Percentiles rank a stretch among this genome's conserved stretches.
Evolutionary conservation across 2,329 filamentous ascomycete genomes (phyloP).

Genomic region (Talaromyces marneffei): DNA sequence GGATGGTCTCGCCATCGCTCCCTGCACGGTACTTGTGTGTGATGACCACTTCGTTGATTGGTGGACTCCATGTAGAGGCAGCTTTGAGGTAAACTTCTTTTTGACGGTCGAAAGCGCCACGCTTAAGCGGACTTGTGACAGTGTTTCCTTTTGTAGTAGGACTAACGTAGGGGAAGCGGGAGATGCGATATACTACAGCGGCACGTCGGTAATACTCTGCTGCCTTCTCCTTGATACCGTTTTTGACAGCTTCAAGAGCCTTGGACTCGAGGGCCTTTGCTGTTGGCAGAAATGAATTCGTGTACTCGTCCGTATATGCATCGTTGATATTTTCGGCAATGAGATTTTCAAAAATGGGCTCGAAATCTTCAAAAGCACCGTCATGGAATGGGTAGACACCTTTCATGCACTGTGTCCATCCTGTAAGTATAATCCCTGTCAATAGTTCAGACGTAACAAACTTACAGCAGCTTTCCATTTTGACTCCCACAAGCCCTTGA

Average conservation of each 20-base stretch:
- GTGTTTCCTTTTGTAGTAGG: constrained; percentile 14
- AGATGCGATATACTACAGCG: constrained; percentile 66
- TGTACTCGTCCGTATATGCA: constrained; percentile 60
- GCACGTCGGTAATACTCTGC: constrained; percentile 63
- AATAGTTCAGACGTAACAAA: neutral
- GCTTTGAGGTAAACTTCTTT: constrained; percentile 60
- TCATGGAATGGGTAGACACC: constrained; percentile 72
- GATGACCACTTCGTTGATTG: constrained; percentile 57
- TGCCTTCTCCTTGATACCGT: constrained; percentile 49
- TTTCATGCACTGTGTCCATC: constrained; percentile 44
- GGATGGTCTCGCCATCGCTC: constrained; percentile 53
- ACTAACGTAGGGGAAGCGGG: constrained; percentile 56
- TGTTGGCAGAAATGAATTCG: constrained; percentile 55
- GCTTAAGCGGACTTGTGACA: constrained; percentile 42
- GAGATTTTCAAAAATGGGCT: constrained; percentile 60
- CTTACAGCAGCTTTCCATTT: constrained; percentile 66
- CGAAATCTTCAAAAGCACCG: constrained; percentile 61
- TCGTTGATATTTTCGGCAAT: constrained; percentile 58
- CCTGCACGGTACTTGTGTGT: constrained; percentile 50
- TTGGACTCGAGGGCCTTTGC: constrained; percentile 52
- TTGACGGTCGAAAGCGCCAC: constrained; percentile 59
- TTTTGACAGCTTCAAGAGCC: constrained; percentile 47
- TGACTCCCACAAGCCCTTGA: constrained; percentile 64
- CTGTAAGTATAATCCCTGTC: neutral
- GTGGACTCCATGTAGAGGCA: constrained; percentile 48